Evolutionary conservation across 192 early-diverging fungal genomes (phyloP).

Genomic region (Backusella australiensis): DNA sequence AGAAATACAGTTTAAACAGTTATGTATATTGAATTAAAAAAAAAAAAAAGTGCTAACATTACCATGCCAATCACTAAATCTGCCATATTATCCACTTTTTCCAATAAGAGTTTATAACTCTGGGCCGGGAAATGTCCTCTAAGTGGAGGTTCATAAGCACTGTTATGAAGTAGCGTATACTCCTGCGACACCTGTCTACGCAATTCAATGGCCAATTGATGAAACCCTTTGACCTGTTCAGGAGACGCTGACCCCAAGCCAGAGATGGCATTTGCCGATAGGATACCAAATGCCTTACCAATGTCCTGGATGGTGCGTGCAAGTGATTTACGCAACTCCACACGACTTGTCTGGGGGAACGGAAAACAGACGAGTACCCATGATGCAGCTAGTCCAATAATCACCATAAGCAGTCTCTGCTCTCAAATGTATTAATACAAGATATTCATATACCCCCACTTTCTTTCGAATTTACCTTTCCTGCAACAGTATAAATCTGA

Average conservation of each 20-base stretch:
- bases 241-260: not conserved
- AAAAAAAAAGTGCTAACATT: not conserved
- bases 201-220: slow-evolving; percentile 21
- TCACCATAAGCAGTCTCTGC: slow-evolving; percentile 25
- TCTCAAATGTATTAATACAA: not conserved
- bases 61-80: slow-evolving; percentile 32
- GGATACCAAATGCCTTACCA: slow-evolving; percentile 23
- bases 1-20: not conserved
- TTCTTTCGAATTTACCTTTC: slow-evolving; percentile 22
- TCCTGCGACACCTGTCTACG: slow-evolving; percentile 33
- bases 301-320: slow-evolving; percentile 34
- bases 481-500: slow-evolving; percentile 21
- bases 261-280: slow-evolving; percentile 2
- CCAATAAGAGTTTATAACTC: slow-evolving; percentile 23
- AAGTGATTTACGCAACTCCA: slow-evolving; percentile 35
- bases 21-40: not conserved
- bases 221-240: slow-evolving; percentile 12
- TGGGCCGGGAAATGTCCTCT: slow-evolving; percentile 34
- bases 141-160: slow-evolving; percentile 38
- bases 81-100: slow-evolving; percentile 37
- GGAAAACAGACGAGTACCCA: slow-evolving; percentile 30
- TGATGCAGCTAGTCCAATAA: slow-evolving; percentile 30
- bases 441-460: not conserved
- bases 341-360: slow-evolving; percentile 27
- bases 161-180: slow-evolving; percentile 24